Conservation (phyloP, 495 filamentous ascomycete species). For the Aspergillus bridgeri region DNA sequence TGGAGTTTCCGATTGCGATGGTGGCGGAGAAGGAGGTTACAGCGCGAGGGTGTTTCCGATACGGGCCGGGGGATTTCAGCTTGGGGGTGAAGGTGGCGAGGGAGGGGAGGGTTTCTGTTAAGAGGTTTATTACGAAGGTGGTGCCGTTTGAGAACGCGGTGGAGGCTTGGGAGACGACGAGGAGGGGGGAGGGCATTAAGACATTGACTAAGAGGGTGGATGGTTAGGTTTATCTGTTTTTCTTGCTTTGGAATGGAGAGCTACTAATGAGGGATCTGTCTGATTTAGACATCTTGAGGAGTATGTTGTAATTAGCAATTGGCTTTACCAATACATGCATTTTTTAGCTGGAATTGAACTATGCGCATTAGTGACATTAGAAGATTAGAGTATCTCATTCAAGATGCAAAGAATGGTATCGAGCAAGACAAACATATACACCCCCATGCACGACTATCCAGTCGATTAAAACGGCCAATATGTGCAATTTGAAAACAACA, state of each 20-base stretch:
- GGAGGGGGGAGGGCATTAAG: slow-evolving; percentile 79
- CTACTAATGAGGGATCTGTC: too few relatives aligned
- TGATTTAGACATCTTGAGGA: too few relatives aligned
- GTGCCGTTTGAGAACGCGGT: slow-evolving; percentile 71
- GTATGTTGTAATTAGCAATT: too few relatives aligned
- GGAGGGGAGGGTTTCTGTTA: slow-evolving; percentile 62
- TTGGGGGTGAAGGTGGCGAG: slow-evolving; percentile 69
- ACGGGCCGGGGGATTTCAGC: slow-evolving; percentile 76
- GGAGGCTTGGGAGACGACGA: slow-evolving; percentile 74
- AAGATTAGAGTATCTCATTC: too few relatives aligned
- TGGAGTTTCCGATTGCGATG: slow-evolving; percentile 77
- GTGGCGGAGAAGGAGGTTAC: slow-evolving; percentile 80
- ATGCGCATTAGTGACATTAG: too few relatives aligned
- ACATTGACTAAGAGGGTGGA: slow-evolving; percentile 65
- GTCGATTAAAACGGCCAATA: not conserved
- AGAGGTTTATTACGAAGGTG: slow-evolving; percentile 64
- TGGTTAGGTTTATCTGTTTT: not conserved
- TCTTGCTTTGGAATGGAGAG: too few relatives aligned
- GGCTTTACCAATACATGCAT: too few relatives aligned
- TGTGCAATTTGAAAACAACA: not conserved
- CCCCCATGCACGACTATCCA: not conserved
- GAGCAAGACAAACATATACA: not conserved
- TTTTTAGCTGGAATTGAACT: too few relatives aligned
- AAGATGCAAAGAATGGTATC: not conserved
- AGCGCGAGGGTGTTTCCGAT: slow-evolving; percentile 77